Base-by-base conservation (phyloP, 192 early-diverging fungal species). In the Phlyctochytrium planicorne region DNA sequence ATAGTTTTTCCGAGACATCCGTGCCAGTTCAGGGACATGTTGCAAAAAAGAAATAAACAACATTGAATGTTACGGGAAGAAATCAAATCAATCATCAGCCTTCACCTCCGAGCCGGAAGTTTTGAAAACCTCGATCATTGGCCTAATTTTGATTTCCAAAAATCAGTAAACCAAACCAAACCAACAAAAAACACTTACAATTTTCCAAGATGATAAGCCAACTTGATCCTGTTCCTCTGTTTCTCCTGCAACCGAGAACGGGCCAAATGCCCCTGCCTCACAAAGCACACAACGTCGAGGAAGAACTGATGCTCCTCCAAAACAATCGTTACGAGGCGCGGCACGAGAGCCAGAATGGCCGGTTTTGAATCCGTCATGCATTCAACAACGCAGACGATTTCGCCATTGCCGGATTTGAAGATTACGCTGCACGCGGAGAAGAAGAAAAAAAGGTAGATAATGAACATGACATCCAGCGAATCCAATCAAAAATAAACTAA, bases 201-300 rank as follows among this genome's bases (percentile, higher is more conserved):
- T 74, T 66, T 75, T 56, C 25, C 37, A 35, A 23, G 63, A 14
- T 40, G 33, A 29, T 17, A 69, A 63, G 32, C 56, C 60, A 53
- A 60, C 14, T 10, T 29, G 59, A 23, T 30, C 59, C 27, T 14
- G 33, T 17, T 25, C 32, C 35, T 29, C 50, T 29, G 65, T 10
- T n/a, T 34, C 35, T n/a, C 29, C n/a, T 20, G 33, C 3, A 40
- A 25, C 27, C 35, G 34, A 35, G 47, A 31, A 4, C 62, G 6
- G 50, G 55, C 40, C 40, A 30, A 27, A 27, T 65, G 4, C 20
- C 63, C 37, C 16, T 25, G 16, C 31, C 29, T 34, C 27, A 31
- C 20, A n/a, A 34, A 2, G 67, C 35, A 23, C 16, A 53, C 59
- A 36, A 2, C 60, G 60, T 65, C 60, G 16, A 34, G 31, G 20